Base-by-base conservation (phyloP, 2,329 filamentous ascomycete species). In the Pyricularia grisea region DNA sequence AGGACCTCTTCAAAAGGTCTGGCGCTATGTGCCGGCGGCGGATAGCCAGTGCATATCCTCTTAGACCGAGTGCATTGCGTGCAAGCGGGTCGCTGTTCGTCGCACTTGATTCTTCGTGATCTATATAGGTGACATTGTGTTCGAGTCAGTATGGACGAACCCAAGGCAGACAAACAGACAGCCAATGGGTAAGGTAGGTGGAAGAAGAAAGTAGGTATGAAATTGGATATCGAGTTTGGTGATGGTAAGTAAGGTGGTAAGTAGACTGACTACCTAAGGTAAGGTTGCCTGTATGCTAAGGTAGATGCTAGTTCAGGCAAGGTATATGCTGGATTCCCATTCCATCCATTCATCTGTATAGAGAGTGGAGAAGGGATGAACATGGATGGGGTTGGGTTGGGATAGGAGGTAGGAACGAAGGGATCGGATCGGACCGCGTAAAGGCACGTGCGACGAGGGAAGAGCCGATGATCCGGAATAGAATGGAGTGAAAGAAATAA, bases 101-200 rank as follows among this genome's bases (percentile, higher is more conserved):
- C 88, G 75, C 88, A 90, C 76, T 90, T 90, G 71, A 90, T 88
- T 71, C 86, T 83, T 72, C 87, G 81, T 71, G 81, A 81, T 76
- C 87, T 89, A 69, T 73, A 67, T 77, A 72, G 33, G 30, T 71
- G 73, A 73, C 31, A 36, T 12, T 36, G 64, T 66, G 63, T 30
- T 27, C n/a, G 33, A 60, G 25, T 25, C 11, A 60, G 61, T 11
- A 31, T 33, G 25, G 6, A 31, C 5, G 28, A 30, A 9, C 61
- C 66, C 33, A 10, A 6, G n/a, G 27, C 4, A 30, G 60, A 66
- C 65, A 70, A 67, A 67, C 69, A 71, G 70, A 70, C 70, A 70
- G 27, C 31, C 68, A 67, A 28, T 66, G 31, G 33, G 12, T 36
- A 33, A 36, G 33, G 33, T 36, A 36, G 10, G 33, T 36, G 33